These are phyloP conservation scores for Cryphonectria japonica DNA, from an alignment of 2,329 filamentous ascomycete species.

Conservation along the genomic window DNA sequence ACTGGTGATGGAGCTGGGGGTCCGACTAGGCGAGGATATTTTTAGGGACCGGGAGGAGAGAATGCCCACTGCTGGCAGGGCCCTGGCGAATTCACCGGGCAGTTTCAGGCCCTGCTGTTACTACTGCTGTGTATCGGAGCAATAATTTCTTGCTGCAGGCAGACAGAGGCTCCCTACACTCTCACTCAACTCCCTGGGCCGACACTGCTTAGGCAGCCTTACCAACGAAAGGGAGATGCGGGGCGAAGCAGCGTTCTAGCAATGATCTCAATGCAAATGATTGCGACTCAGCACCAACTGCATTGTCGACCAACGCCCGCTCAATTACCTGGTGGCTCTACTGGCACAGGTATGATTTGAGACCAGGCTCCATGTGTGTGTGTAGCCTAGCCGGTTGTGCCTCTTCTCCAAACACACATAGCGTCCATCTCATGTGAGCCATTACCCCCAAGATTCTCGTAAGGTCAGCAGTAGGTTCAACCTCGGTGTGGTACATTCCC, in stretches of 20 bases:
- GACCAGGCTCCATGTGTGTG: not conserved
- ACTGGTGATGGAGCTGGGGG: not conserved
- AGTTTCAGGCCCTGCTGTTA: not conserved
- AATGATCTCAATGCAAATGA: not conserved
- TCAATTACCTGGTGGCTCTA: not conserved
- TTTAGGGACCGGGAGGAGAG: not conserved
- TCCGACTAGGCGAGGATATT: conserved; percentile 6
- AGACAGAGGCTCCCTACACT: not conserved
- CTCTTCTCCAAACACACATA: not conserved
- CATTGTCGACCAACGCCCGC: not conserved
- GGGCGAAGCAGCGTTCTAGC: not conserved
- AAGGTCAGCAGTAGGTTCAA: not conserved
- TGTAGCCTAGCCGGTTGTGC: not conserved
- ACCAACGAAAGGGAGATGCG: not conserved
- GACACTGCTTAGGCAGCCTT: not conserved
- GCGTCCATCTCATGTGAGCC: not conserved
- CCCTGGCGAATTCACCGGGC: not conserved
- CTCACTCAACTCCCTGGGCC: not conserved
- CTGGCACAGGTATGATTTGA: not conserved
- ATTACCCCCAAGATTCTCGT: not conserved
- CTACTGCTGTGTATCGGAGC: not conserved
- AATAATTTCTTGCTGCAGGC: not conserved
- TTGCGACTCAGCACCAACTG: not conserved
- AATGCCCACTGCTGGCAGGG: conserved; percentile 2
- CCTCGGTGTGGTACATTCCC: not conserved